These are phyloP conservation scores for Microstegium vimineum DNA, from an alignment of 176 grass and related monocot genomes.

Conservation along the genomic window DNA sequence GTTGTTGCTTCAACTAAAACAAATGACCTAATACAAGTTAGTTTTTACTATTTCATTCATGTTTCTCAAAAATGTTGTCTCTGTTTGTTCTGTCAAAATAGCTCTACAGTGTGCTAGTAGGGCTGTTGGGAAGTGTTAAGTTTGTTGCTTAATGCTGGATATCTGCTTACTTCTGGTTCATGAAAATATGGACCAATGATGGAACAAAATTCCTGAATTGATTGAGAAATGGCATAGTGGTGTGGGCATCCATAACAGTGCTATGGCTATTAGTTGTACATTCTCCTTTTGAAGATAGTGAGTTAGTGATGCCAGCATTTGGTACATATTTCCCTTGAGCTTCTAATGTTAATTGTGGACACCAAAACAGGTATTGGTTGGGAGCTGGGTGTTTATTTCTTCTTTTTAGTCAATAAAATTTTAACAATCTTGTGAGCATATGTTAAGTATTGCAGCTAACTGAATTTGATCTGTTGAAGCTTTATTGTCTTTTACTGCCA, in stretches of 20 bases:
- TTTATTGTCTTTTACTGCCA: background rate
- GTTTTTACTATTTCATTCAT: background rate
- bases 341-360: background rate
- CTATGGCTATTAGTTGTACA: background rate
- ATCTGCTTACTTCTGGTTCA: background rate
- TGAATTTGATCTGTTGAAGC: no score
- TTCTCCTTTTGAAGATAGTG: background rate
- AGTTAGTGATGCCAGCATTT: background rate
- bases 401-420: background rate
- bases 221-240: background rate
- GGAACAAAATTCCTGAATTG: background rate
- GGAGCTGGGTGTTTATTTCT: background rate
- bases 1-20: background rate
- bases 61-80: background rate
- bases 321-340: background rate
- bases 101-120: background rate
- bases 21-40: background rate
- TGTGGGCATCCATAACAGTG: background rate
- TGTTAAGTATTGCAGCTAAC: background rate
- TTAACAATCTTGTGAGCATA: background rate
- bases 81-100: background rate
- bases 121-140: background rate
- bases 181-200: background rate
- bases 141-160: background rate
- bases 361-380: background rate